Evolutionary conservation across 2,329 filamentous ascomycete genomes (phyloP).

Genomic region (Colletotrichum musicola): DNA sequence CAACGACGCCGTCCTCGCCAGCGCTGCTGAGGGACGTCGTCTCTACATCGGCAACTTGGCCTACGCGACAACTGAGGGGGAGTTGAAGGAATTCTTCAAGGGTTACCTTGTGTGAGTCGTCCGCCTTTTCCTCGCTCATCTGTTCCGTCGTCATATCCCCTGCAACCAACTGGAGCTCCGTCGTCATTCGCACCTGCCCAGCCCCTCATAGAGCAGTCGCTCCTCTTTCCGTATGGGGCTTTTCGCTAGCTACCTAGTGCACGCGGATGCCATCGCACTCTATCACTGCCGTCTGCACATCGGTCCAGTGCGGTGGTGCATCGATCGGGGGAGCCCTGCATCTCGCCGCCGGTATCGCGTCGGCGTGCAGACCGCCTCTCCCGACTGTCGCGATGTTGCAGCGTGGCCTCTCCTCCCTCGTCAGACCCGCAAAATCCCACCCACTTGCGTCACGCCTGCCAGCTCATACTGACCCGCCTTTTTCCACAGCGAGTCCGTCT

Average conservation of each 20-base stretch:
- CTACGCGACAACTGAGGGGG: constrained; percentile 99
- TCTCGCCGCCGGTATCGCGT: not conserved
- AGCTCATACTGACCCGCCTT: constrained; percentile 39
- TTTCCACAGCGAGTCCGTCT: constrained; percentile 87
- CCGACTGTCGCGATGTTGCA: constrained; percentile 27
- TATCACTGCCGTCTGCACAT: not conserved
- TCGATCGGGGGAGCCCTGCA: constrained; percentile 2
- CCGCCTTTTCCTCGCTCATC: not conserved
- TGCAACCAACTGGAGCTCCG: constrained; percentile 18
- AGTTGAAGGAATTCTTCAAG: constrained; percentile 99
- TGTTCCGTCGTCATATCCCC: constrained; percentile 1
- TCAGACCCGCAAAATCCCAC: constrained; percentile 36
- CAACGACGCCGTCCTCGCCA: constrained; percentile 93
- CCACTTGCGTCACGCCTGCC: constrained; percentile 37
- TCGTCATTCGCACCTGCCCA: constrained; percentile 11
- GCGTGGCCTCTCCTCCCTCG: constrained; percentile 37
- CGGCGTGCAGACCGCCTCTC: constrained; percentile 28
- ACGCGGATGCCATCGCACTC: not conserved
- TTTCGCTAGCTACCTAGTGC: not conserved
- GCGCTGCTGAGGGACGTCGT: constrained; percentile 97
- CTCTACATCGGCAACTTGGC: constrained; percentile 99
- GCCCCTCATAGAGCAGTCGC: not conserved
- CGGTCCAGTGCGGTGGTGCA: not conserved
- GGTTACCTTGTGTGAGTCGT: constrained; percentile 95
- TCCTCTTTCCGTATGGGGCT: too few species aligned